phyloP scores from a whole-genome alignment of 192 early-diverging fungal genomes.

The Ambispora gerdemannii region DNA sequence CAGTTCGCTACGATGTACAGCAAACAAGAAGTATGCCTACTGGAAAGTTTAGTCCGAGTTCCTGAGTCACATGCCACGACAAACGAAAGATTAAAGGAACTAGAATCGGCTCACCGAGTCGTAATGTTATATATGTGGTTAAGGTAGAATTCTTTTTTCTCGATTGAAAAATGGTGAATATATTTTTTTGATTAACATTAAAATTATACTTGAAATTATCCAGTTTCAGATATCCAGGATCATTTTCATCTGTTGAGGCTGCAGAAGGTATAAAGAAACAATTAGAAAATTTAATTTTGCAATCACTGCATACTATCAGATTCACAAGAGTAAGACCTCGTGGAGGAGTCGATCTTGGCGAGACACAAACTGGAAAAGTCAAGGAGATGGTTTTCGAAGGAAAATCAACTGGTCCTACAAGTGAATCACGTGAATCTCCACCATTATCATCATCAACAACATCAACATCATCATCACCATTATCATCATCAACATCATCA shows the following conservation, averaged over 20 bases:
- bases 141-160: too few species aligned
- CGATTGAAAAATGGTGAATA: too few species aligned
- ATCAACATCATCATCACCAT: too few species aligned
- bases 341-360: not conserved
- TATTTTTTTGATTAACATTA: too few species aligned
- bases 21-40: conserved; percentile 34
- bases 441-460: too few species aligned
- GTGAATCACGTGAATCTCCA: too few species aligned
- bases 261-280: conserved; percentile 48
- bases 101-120: conserved; percentile 74
- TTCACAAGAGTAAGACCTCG: not conserved
- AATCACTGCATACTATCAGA: conserved; percentile 21
- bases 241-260: conserved; percentile 49
- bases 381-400: too few species aligned
- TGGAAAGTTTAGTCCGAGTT: conserved; percentile 18
- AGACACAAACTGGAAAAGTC: not conserved
- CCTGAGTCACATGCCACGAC: not conserved
- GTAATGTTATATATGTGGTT: conserved; percentile 92
- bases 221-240: conserved; percentile 59
- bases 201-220: conserved; percentile 6
- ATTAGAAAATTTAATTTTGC: conserved; percentile 35
- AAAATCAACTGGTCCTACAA: too few species aligned
- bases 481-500: too few species aligned
- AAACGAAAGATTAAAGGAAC: conserved; percentile 31
- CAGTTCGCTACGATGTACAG: conserved; percentile 33